Conservation (phyloP, 768 basidiomycete genomes). For the Phaeotremella fagi region DNA sequence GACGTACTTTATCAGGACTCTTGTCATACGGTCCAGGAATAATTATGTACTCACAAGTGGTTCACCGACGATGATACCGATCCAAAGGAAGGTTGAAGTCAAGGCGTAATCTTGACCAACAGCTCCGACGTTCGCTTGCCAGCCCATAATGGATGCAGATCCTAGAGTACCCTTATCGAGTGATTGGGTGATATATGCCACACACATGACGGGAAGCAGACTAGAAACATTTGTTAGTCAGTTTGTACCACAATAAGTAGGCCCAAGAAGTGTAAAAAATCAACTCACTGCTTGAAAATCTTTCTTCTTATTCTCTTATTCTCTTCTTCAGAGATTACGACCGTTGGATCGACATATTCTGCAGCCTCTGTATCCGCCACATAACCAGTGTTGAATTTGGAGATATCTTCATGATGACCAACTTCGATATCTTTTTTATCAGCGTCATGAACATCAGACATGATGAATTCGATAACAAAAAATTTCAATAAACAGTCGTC, state of each 20-base stretch:
- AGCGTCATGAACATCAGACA: too few relatives aligned
- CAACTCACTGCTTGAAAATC: neutral
- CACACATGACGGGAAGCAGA: conserved; percentile 3
- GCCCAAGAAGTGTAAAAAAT: too few relatives aligned
- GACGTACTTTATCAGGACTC: neutral
- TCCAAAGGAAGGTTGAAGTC: neutral
- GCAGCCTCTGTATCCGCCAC: neutral
- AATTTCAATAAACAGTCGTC: too few relatives aligned
- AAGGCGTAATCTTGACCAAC: conserved; percentile 4
- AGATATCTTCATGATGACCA: neutral
- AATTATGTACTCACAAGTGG: neutral
- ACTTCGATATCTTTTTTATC: too few relatives aligned
- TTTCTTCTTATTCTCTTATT: neutral
- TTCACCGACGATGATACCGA: conserved; percentile 4
- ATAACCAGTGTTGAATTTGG: neutral
- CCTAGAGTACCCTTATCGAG: conserved; percentile 10
- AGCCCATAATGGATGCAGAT: conserved; percentile 12
- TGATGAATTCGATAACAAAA: too few relatives aligned
- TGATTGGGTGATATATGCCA: neutral
- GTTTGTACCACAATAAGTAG: neutral
- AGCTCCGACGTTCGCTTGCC: conserved; percentile 4
- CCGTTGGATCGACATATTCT: neutral
- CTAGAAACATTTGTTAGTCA: neutral
- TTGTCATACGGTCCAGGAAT: neutral
- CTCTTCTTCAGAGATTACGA: neutral